Percentiles rank a stretch among this genome's conserved stretches.
Evolutionary conservation across 495 filamentous ascomycete genomes (phyloP).

Genomic region (Talaromyces thailandensis): DNA sequence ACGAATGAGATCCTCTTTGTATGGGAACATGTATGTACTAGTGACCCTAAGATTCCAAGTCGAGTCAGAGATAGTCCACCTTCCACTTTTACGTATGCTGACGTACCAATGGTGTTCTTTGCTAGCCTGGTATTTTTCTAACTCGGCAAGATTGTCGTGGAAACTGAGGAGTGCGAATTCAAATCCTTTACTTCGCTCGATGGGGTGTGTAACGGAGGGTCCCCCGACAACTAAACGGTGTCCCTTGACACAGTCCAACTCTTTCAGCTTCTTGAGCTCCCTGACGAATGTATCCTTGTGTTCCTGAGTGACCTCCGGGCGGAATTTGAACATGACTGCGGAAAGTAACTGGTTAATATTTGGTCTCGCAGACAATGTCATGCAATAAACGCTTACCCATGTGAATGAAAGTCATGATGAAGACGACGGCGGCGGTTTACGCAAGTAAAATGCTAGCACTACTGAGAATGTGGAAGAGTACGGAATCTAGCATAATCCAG

Average conservation of each 20-base stretch:
- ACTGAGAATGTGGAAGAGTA: background rate
- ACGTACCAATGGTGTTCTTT: constrained; percentile 26
- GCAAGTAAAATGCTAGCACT: background rate
- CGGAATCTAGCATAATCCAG: background rate
- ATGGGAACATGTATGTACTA: constrained; percentile 24
- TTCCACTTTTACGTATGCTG: background rate
- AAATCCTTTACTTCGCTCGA: constrained; percentile 28
- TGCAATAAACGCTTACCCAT: background rate
- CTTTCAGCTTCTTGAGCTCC: constrained; percentile 23
- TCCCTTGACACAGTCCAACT: constrained; percentile 20
- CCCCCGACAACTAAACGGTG: constrained; percentile 26
- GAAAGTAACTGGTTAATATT: background rate
- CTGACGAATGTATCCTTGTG: constrained; percentile 24
- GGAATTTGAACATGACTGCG: constrained; percentile 29
- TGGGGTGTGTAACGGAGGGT: constrained; percentile 24
- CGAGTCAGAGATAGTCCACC: background rate
- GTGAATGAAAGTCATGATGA: background rate
- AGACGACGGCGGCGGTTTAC: background rate
- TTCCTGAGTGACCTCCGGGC: constrained; percentile 16
- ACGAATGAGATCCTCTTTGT: constrained; percentile 25
- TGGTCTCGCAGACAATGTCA: background rate
- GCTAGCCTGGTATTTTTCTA: constrained; percentile 25
- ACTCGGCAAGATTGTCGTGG: constrained; percentile 19
- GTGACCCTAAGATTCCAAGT: constrained; percentile 17
- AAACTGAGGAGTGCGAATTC: constrained; percentile 27